phyloP scores from a whole-genome alignment of 768 basidiomycete species.

The Suillus subluteus region DNA sequence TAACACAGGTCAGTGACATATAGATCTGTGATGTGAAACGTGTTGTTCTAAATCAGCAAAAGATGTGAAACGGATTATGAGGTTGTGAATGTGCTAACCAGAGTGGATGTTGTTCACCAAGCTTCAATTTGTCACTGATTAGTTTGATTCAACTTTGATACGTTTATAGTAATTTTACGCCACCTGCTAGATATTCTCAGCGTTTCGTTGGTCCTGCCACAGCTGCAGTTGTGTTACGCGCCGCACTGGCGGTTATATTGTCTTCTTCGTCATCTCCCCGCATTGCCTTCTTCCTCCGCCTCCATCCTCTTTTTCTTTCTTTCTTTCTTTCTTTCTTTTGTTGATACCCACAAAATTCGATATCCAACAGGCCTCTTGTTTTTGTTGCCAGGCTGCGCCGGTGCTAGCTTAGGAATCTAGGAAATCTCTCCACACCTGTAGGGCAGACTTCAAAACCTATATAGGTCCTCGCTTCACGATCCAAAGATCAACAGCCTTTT shows the following conservation, averaged over 20 bases:
- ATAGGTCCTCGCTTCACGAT: conserved; percentile 11
- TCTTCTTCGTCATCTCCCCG: conserved; percentile 7
- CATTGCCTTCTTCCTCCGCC: conserved; percentile 14
- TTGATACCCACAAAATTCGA: conserved; percentile 41
- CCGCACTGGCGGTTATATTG: conserved; percentile 10
- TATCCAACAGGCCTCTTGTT: conserved; percentile 23
- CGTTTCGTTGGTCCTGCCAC: conserved; percentile 6
- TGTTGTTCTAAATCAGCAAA: conserved; percentile 7
- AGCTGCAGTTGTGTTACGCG: conserved; percentile 6
- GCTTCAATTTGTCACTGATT: background rate
- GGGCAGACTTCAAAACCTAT: conserved; percentile 14
- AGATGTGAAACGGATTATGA: background rate
- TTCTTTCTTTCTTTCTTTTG: conserved; percentile 22
- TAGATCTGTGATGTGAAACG: conserved; percentile 3
- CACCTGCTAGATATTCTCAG: conserved; percentile 7
- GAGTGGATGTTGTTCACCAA: background rate
- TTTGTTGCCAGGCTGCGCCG: conserved; percentile 39
- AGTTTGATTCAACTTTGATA: conserved; percentile 1
- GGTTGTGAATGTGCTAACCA: background rate
- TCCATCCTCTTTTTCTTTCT: conserved; percentile 10
- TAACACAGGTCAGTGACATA: background rate
- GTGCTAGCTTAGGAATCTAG: conserved; percentile 38
- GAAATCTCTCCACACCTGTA: conserved; percentile 8
- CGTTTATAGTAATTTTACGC: conserved; percentile 1
- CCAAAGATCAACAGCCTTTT: conserved; percentile 8